Evolutionary conservation across 2,329 filamentous ascomycete species (phyloP).

Genomic region (Stachybotrys elegans): DNA sequence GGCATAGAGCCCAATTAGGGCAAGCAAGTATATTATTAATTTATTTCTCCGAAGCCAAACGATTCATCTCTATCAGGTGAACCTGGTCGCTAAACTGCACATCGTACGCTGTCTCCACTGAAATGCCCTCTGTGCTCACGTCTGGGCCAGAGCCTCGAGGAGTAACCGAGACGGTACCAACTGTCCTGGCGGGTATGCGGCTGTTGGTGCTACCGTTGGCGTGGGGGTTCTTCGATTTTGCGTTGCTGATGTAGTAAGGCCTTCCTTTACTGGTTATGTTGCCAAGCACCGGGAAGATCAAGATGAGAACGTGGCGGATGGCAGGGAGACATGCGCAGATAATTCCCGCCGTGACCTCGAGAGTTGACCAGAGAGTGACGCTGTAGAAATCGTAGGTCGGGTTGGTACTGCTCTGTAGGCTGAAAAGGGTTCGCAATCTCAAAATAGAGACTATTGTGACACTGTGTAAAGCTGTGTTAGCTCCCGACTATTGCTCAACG

Average conservation of each 20-base stretch:
- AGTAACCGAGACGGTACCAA: neutral
- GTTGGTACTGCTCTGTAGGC: constrained; percentile 13
- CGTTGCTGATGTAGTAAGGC: no score
- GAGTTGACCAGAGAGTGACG: constrained; percentile 17
- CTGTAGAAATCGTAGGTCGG: constrained; percentile 17
- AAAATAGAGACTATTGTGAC: constrained; percentile 18
- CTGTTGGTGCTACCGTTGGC: neutral
- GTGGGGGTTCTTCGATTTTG: no score
- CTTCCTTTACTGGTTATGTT: constrained; percentile 1
- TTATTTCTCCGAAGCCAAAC: no score
- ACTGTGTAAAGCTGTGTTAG: constrained; percentile 5
- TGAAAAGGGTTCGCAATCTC: constrained; percentile 14
- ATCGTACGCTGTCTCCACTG: neutral
- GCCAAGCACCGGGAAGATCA: constrained; percentile 4
- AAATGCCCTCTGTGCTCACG: neutral
- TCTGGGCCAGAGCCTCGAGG: no score
- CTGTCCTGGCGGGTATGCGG: neutral
- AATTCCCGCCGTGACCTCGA: constrained; percentile 22
- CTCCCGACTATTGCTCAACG: constrained; percentile 1
- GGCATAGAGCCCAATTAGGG: no score
- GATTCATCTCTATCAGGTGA: no score
- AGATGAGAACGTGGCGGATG: constrained; percentile 14
- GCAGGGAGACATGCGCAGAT: constrained; percentile 22
- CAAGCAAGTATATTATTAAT: no score
- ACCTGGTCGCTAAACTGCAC: constrained; percentile 3